These are phyloP conservation scores for Penicillium sp. DNA, from an alignment of 2,329 filamentous ascomycete genomes.

Conservation along the genomic window DNA sequence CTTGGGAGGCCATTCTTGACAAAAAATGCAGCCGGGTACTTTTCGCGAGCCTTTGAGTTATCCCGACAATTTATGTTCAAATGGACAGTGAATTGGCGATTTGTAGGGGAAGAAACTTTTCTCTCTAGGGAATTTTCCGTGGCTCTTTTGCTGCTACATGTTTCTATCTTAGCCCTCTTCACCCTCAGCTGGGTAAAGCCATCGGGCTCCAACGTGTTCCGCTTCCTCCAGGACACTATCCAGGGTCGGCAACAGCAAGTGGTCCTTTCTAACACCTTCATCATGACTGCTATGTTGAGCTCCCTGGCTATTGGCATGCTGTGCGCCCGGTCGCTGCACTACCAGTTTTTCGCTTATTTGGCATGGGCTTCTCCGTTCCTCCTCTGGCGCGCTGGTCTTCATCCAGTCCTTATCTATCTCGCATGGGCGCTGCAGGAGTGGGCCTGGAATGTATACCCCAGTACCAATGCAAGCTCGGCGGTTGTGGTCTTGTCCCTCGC, in stretches of 20 bases:
- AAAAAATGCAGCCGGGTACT: slow-evolving; percentile 67
- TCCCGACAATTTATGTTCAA: slow-evolving; percentile 90
- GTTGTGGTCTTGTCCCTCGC: slow-evolving; percentile 71
- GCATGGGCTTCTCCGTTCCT: slow-evolving; percentile 87
- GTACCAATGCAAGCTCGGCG: slow-evolving; percentile 63
- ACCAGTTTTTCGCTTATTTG: slow-evolving; percentile 92
- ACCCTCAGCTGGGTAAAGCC: slow-evolving; percentile 71
- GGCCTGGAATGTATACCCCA: slow-evolving; percentile 95
- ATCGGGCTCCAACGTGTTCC: slow-evolving; percentile 57
- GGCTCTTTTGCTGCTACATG: slow-evolving; percentile 65
- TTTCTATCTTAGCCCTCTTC: slow-evolving; percentile 66
- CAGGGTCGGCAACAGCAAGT: slow-evolving; percentile 57
- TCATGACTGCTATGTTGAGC: slow-evolving; percentile 73
- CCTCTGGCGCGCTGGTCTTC: slow-evolving; percentile 73
- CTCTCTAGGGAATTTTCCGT: slow-evolving; percentile 69
- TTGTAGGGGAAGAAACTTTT: slow-evolving; percentile 81
- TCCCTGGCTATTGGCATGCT: slow-evolving; percentile 78
- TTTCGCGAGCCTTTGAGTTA: slow-evolving; percentile 84
- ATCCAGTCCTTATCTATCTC: slow-evolving; percentile 65
- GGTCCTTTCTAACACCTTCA: slow-evolving; percentile 67
- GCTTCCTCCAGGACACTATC: slow-evolving; percentile 54
- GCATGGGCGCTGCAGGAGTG: slow-evolving; percentile 82
- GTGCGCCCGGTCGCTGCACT: slow-evolving; percentile 85
- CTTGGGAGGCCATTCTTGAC: slow-evolving; percentile 66
- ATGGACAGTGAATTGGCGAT: slow-evolving; percentile 99